A percentile compares a stretch with the other conserved stretches of the same genome.
These are phyloP conservation scores for Rubia balearica DNA, from an alignment of 305 asterid species.

Conservation along the genomic window DNA sequence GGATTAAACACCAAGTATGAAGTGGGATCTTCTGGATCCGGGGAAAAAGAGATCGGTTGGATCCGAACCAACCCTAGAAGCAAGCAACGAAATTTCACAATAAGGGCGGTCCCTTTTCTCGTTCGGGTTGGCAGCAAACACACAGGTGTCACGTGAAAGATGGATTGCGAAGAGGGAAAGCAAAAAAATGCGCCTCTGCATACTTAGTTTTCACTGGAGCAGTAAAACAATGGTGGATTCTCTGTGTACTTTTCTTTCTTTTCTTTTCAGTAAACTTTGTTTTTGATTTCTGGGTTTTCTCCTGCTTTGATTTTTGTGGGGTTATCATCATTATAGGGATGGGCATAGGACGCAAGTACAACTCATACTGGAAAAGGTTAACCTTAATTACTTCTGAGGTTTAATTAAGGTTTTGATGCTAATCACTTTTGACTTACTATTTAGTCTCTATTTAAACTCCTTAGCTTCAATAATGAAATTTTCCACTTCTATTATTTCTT, in stretches of 20 bases:
- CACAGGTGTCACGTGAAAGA: slow-evolving; percentile 27
- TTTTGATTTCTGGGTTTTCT: slow-evolving; percentile 4
- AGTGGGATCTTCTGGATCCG: slow-evolving; percentile 24
- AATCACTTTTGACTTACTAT: neutral
- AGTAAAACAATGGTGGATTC: slow-evolving; percentile 9
- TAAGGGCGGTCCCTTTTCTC: slow-evolving; percentile 2
- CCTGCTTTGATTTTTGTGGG: neutral
- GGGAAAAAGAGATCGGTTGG: slow-evolving; percentile 16
- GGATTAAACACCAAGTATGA: slow-evolving; percentile 4
- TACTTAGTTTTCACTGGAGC: slow-evolving; percentile 15
- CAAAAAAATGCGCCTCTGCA: slow-evolving; percentile 21
- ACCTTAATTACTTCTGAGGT: slow-evolving; percentile 11
- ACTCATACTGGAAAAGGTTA: slow-evolving; percentile 4
- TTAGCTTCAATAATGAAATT: no score
- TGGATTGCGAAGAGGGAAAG: slow-evolving; percentile 28
- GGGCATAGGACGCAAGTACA: slow-evolving; percentile 13
- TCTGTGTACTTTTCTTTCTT: slow-evolving; percentile 9
- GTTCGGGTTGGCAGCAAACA: slow-evolving; percentile 5
- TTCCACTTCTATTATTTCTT: neutral
- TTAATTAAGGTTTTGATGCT: neutral
- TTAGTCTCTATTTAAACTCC: neutral
- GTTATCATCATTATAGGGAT: slow-evolving; percentile 12
- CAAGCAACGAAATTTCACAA: slow-evolving; percentile 7
- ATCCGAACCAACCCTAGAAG: slow-evolving; percentile 18
- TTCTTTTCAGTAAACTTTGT: slow-evolving; percentile 24